These are phyloP conservation scores for Trametes cubensis DNA, from an alignment of 768 basidiomycete species.

Conservation along the genomic window DNA sequence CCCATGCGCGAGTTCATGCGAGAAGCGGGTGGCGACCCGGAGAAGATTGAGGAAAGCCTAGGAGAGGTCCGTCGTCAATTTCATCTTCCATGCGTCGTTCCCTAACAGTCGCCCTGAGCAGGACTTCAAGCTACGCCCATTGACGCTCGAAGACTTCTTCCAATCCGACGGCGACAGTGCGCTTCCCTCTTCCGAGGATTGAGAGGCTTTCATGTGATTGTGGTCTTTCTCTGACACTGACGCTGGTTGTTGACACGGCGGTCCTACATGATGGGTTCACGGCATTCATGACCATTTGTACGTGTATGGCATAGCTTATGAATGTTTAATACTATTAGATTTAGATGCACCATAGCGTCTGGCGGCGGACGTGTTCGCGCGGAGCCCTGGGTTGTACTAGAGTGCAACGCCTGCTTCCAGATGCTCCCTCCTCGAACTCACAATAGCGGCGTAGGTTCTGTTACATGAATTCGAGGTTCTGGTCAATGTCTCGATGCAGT, in stretches of 20 bases:
- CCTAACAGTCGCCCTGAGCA: conserved; percentile 34
- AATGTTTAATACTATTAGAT: conserved; percentile 9
- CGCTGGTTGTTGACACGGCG: too few relatives aligned
- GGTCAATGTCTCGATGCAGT: too few relatives aligned
- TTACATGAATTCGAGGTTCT: too few relatives aligned
- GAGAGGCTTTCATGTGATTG: background rate
- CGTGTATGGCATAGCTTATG: conserved; percentile 12
- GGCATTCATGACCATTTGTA: conserved; percentile 7
- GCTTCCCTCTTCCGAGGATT: conserved; percentile 19
- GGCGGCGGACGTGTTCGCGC: too few relatives aligned
- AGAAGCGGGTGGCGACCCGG: conserved; percentile 48
- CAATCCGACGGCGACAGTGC: conserved; percentile 38
- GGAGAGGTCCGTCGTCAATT: conserved; percentile 41
- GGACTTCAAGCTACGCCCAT: conserved; percentile 79
- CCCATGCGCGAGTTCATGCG: conserved; percentile 86
- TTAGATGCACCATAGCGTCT: background rate
- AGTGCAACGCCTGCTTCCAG: too few relatives aligned
- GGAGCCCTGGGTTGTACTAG: too few relatives aligned
- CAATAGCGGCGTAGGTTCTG: too few relatives aligned
- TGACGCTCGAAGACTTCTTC: conserved; percentile 72
- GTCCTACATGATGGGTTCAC: background rate
- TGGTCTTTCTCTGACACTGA: too few relatives aligned
- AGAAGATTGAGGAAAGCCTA: conserved; percentile 48
- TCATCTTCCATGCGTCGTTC: background rate
- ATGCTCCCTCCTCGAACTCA: too few relatives aligned